Base-by-base conservation (phyloP, 75 land plant genomes). In the Sequoia sempervirens region DNA sequence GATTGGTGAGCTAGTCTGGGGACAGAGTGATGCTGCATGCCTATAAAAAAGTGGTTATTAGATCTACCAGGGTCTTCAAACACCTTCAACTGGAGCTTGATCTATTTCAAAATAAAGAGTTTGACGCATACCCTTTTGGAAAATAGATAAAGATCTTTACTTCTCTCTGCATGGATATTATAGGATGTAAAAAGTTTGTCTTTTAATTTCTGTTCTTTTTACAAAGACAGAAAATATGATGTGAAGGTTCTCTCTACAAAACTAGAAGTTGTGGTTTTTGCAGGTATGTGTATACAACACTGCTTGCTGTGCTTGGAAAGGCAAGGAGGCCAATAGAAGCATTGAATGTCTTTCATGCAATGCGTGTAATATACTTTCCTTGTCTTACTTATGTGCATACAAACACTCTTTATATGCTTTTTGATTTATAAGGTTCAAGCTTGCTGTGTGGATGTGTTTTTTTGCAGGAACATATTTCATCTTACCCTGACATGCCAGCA, bases 401-500 rank as follows among this genome's bases (percentile, higher is more conserved):
- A 40, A 66, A 7, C 43, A 34, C 34, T 69, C n/a, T 12, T 32
- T 43, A 30, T 46, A 13, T 53, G 50, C 23, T n/a, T 80, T 80
- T 58, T 81, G 28, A 26, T 13, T 37, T 66, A 18, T 12, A 81
- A 69, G 23, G 40, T 79, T 56, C 52, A 72, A 83, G 84, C 83
- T 68, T 4, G n/a, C 50, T 80, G 40, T 75, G 53, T 11, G 56
- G 26, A 80, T 47, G 34, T 18, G n/a, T 4, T 32, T 81, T 45
- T 84, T 23, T 80, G 47, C 97, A 96, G 99, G 88, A 92, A 85
- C 89, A 88, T 54, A 87, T 88, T 80, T 87, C 90, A 26, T 92
- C 97, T 18, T 97, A 97, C 84, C 99, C 99, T 36, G 99, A 97
- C 85, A 82, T 93, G 83, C 91, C 95, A 50, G 97, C 99, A 12